Conservation (phyloP, 148 eudicot genomes). For the Limonium bicolor region DNA sequence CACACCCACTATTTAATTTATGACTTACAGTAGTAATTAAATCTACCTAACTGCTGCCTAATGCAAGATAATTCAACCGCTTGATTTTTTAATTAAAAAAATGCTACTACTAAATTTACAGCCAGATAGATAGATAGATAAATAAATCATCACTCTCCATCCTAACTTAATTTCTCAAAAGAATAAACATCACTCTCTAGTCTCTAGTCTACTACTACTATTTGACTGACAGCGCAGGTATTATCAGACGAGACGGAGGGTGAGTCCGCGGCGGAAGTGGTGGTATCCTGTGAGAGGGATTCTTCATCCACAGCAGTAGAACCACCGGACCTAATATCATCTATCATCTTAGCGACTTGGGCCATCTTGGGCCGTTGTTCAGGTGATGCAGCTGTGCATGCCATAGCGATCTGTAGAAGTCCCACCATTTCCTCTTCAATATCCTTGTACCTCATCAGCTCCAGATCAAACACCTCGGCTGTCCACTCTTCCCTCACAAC, state of each 20-base stretch:
- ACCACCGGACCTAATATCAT: slow-evolving; percentile 46
- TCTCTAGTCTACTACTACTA: no score
- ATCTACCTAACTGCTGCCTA: no score
- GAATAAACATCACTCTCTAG: not conserved
- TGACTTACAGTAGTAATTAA: no score
- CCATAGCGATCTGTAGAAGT: slow-evolving; percentile 88
- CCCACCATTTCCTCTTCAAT: slow-evolving; percentile 87
- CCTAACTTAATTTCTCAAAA: not conserved
- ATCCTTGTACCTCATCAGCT: slow-evolving; percentile 84
- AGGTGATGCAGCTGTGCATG: slow-evolving; percentile 51
- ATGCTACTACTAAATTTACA: no score
- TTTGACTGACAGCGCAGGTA: not conserved
- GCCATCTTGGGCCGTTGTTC: slow-evolving; percentile 85
- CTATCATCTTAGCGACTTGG: slow-evolving; percentile 69
- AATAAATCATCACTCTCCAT: no score
- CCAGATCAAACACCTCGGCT: slow-evolving; percentile 82
- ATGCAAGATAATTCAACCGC: no score
- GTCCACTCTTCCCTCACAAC: slow-evolving; percentile 97
- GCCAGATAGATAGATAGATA: no score
- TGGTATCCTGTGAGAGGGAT: slow-evolving; percentile 1
- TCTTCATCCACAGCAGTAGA: no score
- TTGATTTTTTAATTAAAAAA: no score
- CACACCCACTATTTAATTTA: no score
- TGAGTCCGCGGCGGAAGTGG: not conserved
- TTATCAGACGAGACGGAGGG: slow-evolving; percentile 2